These are phyloP conservation scores for Ophiosphaerella narmari DNA, from an alignment of 2,329 filamentous ascomycete genomes.

Conservation along the genomic window DNA sequence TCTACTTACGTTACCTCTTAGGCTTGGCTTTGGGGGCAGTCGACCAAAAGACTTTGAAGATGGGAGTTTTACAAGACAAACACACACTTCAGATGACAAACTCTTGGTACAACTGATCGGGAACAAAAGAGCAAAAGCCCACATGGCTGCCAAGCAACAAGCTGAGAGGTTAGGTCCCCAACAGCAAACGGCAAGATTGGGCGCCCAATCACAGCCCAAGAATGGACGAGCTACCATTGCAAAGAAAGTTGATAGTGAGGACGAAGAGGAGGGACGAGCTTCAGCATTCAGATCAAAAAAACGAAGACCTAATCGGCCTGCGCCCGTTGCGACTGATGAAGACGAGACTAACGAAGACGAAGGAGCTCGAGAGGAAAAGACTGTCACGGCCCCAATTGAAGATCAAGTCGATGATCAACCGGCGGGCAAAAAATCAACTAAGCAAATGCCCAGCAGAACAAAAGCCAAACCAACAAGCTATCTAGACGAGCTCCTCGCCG, in stretches of 20 bases:
- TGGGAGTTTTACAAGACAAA: conserved; percentile 43
- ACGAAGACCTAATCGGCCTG: conserved; percentile 28
- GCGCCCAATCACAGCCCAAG: conserved; percentile 30
- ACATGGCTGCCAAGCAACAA: conserved; percentile 32
- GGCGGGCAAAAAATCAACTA: not conserved
- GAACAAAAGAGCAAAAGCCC: conserved; percentile 47
- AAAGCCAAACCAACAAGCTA: conserved; percentile 53
- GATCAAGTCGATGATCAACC: not conserved
- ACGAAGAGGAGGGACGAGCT: conserved; percentile 47
- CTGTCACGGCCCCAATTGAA: not conserved
- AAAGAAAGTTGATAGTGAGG: conserved; percentile 41
- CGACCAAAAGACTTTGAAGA: conserved; percentile 44
- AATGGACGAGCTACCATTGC: conserved; percentile 18
- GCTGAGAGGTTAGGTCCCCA: conserved; percentile 24
- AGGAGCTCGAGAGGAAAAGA: conserved; percentile 7
- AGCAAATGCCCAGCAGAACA: conserved; percentile 16
- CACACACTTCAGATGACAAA: conserved; percentile 49
- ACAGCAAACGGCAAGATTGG: conserved; percentile 22
- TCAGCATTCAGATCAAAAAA: conserved; percentile 41
- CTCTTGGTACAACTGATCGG: conserved; percentile 50
- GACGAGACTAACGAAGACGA: conserved; percentile 17
- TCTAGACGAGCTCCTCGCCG: conserved; percentile 58
- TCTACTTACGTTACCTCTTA: conserved; percentile 10
- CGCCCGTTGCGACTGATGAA: not conserved
- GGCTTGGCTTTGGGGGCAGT: conserved; percentile 46